Base-by-base conservation (phyloP, 129 eudicot species). In the Pulicaria dysenterica region DNA sequence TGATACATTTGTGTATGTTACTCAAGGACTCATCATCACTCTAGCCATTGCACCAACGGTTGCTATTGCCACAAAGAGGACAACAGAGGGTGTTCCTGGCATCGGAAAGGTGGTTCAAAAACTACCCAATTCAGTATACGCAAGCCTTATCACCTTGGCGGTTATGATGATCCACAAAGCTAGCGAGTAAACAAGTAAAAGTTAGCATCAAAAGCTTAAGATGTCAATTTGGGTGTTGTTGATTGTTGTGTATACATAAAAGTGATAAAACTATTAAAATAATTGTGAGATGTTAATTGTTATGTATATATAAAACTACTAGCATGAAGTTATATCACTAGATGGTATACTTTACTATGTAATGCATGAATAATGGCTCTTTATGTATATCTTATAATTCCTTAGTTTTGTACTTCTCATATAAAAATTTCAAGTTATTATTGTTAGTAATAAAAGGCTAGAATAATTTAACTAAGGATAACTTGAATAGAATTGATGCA, bases 11-110 rank as follows among this genome's bases (percentile, higher is more conserved):
- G 65, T 77, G 58, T 69, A 68, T 12, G 91, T 90, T 4, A 94
- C 96, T 73, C 95, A 90, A 82, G 98, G 98, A 67, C 74, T 94
- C 77, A 78, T 94, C 24, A 81, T 90, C 69, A 83, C 95, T 41
- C 68, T 94, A 80, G 96, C 96, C 1, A 62, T 86, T 11, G 98
- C 98, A 48, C 98, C 98, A 48, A 77, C 93, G 0, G 70, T 94
- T 24, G 98, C 98, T 44, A 36, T 94, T 70, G 87, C 88, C 43
- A 90, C 98, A 40, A 94, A 90, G 79, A 82, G 91, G 85, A 34
- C 91, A 5, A 90, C 98, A 0, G 97, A 94, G 72, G 89, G 94
- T 14, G 89, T 94, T 44, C 98, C 98, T 0, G 85, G 80, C 37
- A 65, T 94, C 0, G 98, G 98, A 38, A 88, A 78, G 36, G 86